Evolutionary conservation across 306 rosid genomes (phyloP), one percentile per base, ranked within the genome.

Genomic region (Carpinus fangiana): DNA sequence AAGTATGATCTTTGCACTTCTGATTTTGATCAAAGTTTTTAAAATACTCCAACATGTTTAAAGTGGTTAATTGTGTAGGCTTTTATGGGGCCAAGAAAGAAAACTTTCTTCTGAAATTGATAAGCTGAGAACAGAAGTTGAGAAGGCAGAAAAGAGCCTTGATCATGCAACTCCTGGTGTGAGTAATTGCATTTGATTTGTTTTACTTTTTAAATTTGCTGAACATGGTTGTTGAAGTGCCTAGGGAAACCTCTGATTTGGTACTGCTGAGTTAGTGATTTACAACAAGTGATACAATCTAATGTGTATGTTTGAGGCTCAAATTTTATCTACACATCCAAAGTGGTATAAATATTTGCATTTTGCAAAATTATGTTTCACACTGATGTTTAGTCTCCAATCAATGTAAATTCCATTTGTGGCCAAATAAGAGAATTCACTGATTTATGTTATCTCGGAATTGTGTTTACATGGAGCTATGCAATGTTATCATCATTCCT

Each of bases 81-180:
- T 88, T 74, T 83, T 92, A 31, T 95, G 98, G 98, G 82, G 62
- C 81, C 83, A 81, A 79, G 98, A 95, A 80, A 92, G 85, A 68
- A 88, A 78, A 77, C 90, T 95, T 84, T 79, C 88, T 80, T 85
- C 95, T 90, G 96, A 89, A 90, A 92, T 95, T 86, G 92, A 92
- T 84, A 95, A 89, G 89, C 78, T 91, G 88, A 88, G 84, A 83
- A 82, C 92, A 26, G 98, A 95, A 86, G 90, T 90, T 78, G 98
- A 92, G 85, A 95, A 92, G 87, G 98, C 97, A 34, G 93, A 95
- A 88, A 95, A 88, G 88, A 95, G 90, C 87, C 97, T 95, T 53
- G 98, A 92, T 85, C 97, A 95, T 86, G 97, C 98, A 74, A 92
- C 96, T 87, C 97, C 98, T 77, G 98, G 98, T 74, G 98, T 95